phyloP scores from a whole-genome alignment of 2,329 filamentous ascomycete species.

The Cadophora luteo-olivacea region DNA sequence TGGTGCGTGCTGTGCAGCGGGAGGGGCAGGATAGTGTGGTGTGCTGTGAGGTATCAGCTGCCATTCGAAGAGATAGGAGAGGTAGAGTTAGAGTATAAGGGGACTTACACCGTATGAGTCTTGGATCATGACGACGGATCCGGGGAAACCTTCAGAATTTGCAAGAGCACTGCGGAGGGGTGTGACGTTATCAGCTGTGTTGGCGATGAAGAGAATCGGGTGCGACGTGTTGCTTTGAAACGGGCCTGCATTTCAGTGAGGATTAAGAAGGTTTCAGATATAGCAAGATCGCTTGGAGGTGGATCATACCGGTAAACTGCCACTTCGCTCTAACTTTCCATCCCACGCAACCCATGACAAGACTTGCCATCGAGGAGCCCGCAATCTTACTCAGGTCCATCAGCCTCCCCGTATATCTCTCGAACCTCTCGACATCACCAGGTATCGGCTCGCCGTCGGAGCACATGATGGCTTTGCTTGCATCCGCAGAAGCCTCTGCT shows the following conservation, averaged over 20 bases:
- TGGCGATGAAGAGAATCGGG: conserved; percentile 48
- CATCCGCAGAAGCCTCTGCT: conserved; percentile 35
- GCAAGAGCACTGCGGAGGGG: conserved; percentile 44
- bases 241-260: conserved; percentile 36
- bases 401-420: conserved; percentile 34
- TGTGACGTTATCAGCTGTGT: conserved; percentile 47
- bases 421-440: conserved; percentile 37
- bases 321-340: conserved; percentile 44
- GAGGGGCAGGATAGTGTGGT: conserved; percentile 49
- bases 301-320: conserved; percentile 34
- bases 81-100: background rate
- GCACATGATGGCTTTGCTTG: conserved; percentile 40
- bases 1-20: conserved; percentile 44
- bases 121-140: conserved; percentile 55
- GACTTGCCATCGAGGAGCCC: conserved; percentile 52
- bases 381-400: conserved; percentile 49
- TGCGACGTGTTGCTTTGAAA: conserved; percentile 45
- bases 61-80: background rate
- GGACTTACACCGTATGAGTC: conserved; percentile 57
- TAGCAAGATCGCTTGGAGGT: no score
- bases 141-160: conserved; percentile 49
- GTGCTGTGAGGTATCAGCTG: conserved; percentile 49
- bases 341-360: conserved; percentile 46
- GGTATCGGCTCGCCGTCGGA: conserved; percentile 36
- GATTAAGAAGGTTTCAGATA: no score